These are phyloP conservation scores for Macrocystidia cucumis DNA, from an alignment of 1,284 basidiomycete genomes.

Conservation along the genomic window DNA sequence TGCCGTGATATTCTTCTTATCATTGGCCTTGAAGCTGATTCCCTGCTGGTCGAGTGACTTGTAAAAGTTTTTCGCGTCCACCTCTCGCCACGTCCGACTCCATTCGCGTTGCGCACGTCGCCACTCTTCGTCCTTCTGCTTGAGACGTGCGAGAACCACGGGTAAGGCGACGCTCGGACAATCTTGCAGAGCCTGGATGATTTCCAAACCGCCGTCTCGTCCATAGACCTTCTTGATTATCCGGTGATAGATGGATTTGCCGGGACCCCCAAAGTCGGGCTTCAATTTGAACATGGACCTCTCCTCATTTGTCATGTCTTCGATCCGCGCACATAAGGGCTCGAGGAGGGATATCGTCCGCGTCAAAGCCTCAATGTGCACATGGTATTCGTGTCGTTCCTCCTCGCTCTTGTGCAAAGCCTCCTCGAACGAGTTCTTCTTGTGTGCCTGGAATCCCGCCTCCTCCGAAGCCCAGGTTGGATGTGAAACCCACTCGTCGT, in stretches of 20 bases:
- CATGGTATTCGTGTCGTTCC: conserved; percentile 97
- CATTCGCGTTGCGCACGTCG: conserved; percentile 91
- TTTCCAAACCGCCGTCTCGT: conserved; percentile 72
- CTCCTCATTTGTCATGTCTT: conserved; percentile 88
- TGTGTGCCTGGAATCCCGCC: conserved; percentile 89
- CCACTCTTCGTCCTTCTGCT: conserved; percentile 98
- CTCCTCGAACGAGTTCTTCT: conserved; percentile 97
- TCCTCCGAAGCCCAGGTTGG: conserved; percentile 98
- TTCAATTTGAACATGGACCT: conserved; percentile 79
- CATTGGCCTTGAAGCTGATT: conserved; percentile 89
- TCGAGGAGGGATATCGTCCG: conserved; percentile 93
- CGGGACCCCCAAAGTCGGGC: conserved; percentile 84
- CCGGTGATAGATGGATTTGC: conserved; percentile 87
- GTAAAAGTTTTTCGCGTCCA: conserved; percentile 96
- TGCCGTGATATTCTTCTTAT: conserved; percentile 92
- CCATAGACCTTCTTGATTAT: conserved; percentile 97
- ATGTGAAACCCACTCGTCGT: conserved; percentile 95
- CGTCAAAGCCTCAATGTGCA: conserved; percentile 88
- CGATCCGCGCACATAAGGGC: conserved; percentile 82
- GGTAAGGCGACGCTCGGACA: conserved; percentile 88
- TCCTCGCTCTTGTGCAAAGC: conserved; percentile 96
- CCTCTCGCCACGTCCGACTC: conserved; percentile 96
- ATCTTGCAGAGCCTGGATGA: conserved; percentile 90
- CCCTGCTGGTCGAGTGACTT: conserved; percentile 96
- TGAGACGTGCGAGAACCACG: conserved; percentile 86